A percentile compares a stretch with the other conserved stretches of the same genome.
Conservation (phyloP, 2,329 filamentous ascomycete species). For the Cephalotrichum gorgonifer region DNA sequence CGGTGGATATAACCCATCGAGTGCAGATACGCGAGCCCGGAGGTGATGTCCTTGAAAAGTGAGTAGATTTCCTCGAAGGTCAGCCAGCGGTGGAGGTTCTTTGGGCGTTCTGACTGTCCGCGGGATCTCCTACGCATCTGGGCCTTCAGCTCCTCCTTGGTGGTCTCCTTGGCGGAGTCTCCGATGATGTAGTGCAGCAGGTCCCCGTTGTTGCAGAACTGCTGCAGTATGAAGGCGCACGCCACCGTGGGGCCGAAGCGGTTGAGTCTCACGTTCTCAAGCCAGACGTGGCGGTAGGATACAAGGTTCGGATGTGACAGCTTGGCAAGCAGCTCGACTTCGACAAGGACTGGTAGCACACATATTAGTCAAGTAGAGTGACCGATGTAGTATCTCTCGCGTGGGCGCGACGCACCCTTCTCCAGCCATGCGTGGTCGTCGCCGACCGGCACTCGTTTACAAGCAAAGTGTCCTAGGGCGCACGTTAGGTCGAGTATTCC, state of each 20-base stretch:
- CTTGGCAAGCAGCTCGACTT: conserved; percentile 86
- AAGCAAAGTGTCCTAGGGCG: conserved; percentile 64
- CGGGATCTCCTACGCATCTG: conserved; percentile 74
- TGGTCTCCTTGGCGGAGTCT: conserved; percentile 48
- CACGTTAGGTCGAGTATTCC: background rate
- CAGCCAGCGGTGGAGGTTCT: conserved; percentile 37
- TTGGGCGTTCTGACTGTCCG: conserved; percentile 57
- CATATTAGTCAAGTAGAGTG: background rate
- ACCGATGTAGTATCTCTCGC: background rate
- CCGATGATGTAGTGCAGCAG: conserved; percentile 80
- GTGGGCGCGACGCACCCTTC: conserved; percentile 40
- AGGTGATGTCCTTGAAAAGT: conserved; percentile 91
- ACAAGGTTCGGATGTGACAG: conserved; percentile 92
- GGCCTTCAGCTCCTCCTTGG: conserved; percentile 81
- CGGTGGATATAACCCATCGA: conserved; percentile 89
- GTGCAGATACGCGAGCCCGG: conserved; percentile 82
- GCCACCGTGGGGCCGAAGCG: conserved; percentile 85
- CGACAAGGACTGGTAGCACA: conserved; percentile 55
- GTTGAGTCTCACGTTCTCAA: conserved; percentile 77
- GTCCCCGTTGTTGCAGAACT: conserved; percentile 93
- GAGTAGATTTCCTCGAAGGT: conserved; percentile 92
- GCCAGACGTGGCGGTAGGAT: conserved; percentile 94
- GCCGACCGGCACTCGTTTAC: conserved; percentile 91
- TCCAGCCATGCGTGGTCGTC: conserved; percentile 93
- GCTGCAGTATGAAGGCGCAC: conserved; percentile 92